Base-by-base conservation (phyloP, 2,329 filamentous ascomycete genomes). In the Phialemonium atrogriseum region DNA sequence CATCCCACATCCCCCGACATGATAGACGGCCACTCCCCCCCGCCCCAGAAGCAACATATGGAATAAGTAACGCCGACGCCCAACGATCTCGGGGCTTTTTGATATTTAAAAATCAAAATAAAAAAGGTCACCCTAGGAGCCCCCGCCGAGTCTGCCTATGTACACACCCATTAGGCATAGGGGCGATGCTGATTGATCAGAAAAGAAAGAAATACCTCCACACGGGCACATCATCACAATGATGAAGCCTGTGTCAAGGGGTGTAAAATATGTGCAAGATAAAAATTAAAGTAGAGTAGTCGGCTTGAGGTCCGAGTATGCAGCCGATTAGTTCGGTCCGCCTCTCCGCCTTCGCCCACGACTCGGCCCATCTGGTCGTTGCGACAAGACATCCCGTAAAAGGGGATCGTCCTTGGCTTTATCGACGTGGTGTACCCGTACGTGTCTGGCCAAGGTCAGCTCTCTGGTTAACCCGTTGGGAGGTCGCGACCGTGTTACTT, bases 361-460 rank as follows among this genome's bases (percentile, higher is more conserved):
- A 50, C 73, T 84, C 5, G 83, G 83, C 19, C 88, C 88, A 55
- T 94, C 84, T 4, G 84, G 78, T 31, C 91, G 70, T 52, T 94
- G 87, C 2, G 86, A 73, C 22, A 96, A 73, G 2, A 96, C 89
- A 29, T 89, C 81, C 32, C 87, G 73, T 24, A 98, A 63, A 33
- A 69, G 58, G 1, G 83, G 77, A 48, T 96, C 89, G 45, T 95
- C 87, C 55, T 87, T 89, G 52, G 84, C 79, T 54, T 86, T 91
- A 50, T 96, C 88, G 23, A 79, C 64, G 53, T 96, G 91, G 53
- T 96, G 89, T 24, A 91, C 86, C 33, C 86, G 77, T 20, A 96
- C 91, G 57, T 98, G 91, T 55, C 87, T 94, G 21, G 7, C 4
- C 14, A 19, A 4, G 9, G 28, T 30, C 2, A 23, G 28, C 17